Base-by-base conservation (phyloP, 192 early-diverging fungal genomes). In the Podila clonocystis region DNA sequence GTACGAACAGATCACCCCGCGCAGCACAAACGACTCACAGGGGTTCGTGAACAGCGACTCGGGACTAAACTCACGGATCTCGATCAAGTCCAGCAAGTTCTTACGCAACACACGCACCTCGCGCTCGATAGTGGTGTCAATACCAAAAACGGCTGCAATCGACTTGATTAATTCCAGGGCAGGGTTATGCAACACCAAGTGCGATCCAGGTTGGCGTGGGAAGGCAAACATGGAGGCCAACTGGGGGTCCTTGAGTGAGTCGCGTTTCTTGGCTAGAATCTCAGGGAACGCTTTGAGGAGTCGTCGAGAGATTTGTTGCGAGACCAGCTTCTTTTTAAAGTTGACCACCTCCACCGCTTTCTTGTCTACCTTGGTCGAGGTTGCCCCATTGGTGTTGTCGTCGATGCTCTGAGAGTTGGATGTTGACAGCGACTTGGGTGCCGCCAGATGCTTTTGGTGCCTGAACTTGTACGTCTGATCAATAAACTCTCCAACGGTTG, bases 151-250 rank as follows among this genome's bases (percentile, higher is more conserved):
- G 1, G 92, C 90, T 38, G 87, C 82, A 2, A 96, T 69, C 62
- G 88, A 89, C 68, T 97, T 97, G 34, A 94, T 83, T 70, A 97
- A 90, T 74, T 99, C 96, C 8, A 97, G 86, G 1, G 94, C 93
- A 0, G 95, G 91, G 58, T 94, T 93, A 9, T 78, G 84, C 60
- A 93, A 68, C 24, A 65, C 31, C 15, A 92, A 83, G 82, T 93
- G 89, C 3, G 93, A 93, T 2, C 96, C 96, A 0, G 94, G 93
- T 30, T 93, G 87, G 6, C 73, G 73, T 11, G 94, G 94, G 75
- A 95, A 96, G 6, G 67, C 75, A 50, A 67, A 82, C 68, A 88
- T 75, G 15, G 68, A 33, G 8, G 88, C 86, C 26, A 86, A 22
- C 9, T 73, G 82, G 20, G 85, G 88, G 48, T 87, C 85, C 61